Evolutionary conservation across 495 filamentous ascomycete genomes (phyloP).

Genomic region (Penicillium arizonense): DNA sequence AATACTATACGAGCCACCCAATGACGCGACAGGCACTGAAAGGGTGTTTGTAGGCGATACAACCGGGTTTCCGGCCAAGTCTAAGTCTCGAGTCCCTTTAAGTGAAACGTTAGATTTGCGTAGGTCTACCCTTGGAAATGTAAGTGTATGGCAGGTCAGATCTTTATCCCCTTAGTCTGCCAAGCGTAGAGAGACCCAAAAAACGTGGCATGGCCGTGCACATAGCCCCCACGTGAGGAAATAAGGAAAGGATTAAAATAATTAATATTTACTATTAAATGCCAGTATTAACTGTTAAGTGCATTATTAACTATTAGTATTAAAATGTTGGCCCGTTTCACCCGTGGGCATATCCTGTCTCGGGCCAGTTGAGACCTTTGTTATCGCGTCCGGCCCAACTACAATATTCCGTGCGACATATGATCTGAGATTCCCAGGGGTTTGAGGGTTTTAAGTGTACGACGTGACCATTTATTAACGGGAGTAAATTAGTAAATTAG

Average conservation of each 20-base stretch:
- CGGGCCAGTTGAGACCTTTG: slow-evolving; percentile 18
- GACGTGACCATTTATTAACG: too few species aligned
- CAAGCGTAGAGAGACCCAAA: slow-evolving; percentile 11
- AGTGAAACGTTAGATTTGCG: background rate
- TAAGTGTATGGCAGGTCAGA: slow-evolving; percentile 17
- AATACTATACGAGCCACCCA: slow-evolving; percentile 16
- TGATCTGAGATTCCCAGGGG: slow-evolving; percentile 4
- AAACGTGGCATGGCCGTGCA: slow-evolving; percentile 15
- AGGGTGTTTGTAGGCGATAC: slow-evolving; percentile 15
- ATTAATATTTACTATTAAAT: background rate
- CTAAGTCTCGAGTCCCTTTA: background rate
- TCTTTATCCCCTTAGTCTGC: slow-evolving; percentile 34
- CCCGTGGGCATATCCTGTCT: slow-evolving; percentile 17
- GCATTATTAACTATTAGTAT: too few species aligned
- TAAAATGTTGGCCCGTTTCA: slow-evolving; percentile 7
- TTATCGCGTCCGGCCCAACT: slow-evolving; percentile 9
- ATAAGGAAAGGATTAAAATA: slow-evolving; percentile 2
- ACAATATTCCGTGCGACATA: slow-evolving; percentile 6
- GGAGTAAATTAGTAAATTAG: too few species aligned
- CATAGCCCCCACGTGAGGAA: slow-evolving; percentile 18
- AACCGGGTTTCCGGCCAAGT: background rate
- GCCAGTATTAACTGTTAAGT: too few species aligned
- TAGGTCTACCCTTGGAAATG: background rate
- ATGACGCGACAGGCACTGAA: background rate
- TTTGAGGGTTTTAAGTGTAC: too few species aligned